Percentiles rank a stretch among this genome's conserved stretches.
These are phyloP conservation scores for Termitomyces sp. DNA, from an alignment of 1,284 basidiomycete species.

Conservation along the genomic window DNA sequence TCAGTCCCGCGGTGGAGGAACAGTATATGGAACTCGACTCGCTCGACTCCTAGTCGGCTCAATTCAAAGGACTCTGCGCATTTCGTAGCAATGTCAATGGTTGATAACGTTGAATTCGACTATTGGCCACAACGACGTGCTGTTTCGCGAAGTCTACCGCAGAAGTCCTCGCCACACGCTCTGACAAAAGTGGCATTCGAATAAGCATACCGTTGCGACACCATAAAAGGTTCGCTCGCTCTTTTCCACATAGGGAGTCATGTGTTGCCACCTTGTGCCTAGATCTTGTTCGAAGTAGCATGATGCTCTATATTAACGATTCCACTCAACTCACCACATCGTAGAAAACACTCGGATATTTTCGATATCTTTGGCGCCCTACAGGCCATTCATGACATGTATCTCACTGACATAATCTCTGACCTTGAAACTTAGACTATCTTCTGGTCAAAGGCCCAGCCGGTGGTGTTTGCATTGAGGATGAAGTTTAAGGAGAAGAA, in stretches of 20 bases:
- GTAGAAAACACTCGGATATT: constrained; percentile 19
- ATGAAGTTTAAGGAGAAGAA: constrained; percentile 20
- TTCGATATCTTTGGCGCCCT: constrained; percentile 25
- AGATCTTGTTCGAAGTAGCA: too few relatives aligned
- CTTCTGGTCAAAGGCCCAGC: constrained; percentile 23
- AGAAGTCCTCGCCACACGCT: neutral
- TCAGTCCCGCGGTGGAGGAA: neutral
- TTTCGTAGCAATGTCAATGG: neutral
- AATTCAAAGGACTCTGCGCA: neutral
- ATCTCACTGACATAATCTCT: constrained; percentile 15
- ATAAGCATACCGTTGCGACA: neutral
- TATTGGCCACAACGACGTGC: neutral
- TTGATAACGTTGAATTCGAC: neutral
- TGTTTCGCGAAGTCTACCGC: neutral
- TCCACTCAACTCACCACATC: constrained; percentile 19
- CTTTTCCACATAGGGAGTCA: neutral
- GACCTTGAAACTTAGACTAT: constrained; percentile 18
- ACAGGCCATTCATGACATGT: constrained; percentile 20
- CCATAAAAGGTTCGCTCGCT: neutral
- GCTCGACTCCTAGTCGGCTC: neutral
- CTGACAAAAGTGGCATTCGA: neutral
- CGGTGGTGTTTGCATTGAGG: constrained; percentile 18
- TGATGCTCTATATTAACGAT: constrained; percentile 23
- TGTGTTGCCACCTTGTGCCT: too few relatives aligned
- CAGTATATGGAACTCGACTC: neutral